A percentile compares a stretch with the other conserved stretches of the same genome.
These are phyloP conservation scores for Davidsoniella virescens DNA, from an alignment of 2,329 filamentous ascomycete species.

Conservation along the genomic window DNA sequence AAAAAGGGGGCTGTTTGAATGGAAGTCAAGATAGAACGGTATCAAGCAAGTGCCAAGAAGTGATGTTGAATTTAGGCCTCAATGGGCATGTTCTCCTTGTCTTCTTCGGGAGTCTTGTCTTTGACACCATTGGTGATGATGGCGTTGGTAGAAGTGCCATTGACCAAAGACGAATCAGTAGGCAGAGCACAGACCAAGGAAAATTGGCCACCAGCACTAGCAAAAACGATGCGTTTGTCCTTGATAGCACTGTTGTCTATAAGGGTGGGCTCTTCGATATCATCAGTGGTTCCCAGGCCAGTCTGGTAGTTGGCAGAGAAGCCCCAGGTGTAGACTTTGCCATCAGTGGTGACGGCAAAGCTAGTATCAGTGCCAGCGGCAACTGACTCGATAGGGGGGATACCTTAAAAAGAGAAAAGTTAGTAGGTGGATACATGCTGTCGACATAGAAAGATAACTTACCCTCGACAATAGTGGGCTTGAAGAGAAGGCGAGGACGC, in stretches of 20 bases:
- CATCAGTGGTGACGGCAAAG: slow-evolving; percentile 53
- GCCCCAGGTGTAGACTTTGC: slow-evolving; percentile 63
- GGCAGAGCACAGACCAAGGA: slow-evolving; percentile 41
- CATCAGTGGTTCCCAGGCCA: slow-evolving; percentile 53
- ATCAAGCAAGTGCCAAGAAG: not conserved
- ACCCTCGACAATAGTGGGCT: slow-evolving; percentile 19
- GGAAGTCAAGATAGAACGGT: too few species aligned
- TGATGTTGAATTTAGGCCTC: slow-evolving; percentile 3
- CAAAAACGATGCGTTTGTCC: slow-evolving; percentile 56
- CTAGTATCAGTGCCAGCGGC: slow-evolving; percentile 57
- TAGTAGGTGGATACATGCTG: not conserved
- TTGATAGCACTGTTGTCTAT: slow-evolving; percentile 64
- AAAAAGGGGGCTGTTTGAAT: too few species aligned
- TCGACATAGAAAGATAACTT: slow-evolving; percentile 2
- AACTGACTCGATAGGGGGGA: slow-evolving; percentile 22
- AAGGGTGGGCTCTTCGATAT: slow-evolving; percentile 43
- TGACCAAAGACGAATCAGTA: slow-evolving; percentile 14
- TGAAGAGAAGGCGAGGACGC: slow-evolving; percentile 46
- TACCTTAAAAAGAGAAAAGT: slow-evolving; percentile 5
- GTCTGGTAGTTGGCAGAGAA: slow-evolving; percentile 70
- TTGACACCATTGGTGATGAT: slow-evolving; percentile 6
- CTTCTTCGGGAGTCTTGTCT: slow-evolving; percentile 7
- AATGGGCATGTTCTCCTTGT: slow-evolving; percentile 8
- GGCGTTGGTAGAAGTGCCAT: slow-evolving; percentile 19
- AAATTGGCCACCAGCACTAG: slow-evolving; percentile 81